Conservation (phyloP, 2,329 filamentous ascomycete species). For the Colletotrichum camelliae region DNA sequence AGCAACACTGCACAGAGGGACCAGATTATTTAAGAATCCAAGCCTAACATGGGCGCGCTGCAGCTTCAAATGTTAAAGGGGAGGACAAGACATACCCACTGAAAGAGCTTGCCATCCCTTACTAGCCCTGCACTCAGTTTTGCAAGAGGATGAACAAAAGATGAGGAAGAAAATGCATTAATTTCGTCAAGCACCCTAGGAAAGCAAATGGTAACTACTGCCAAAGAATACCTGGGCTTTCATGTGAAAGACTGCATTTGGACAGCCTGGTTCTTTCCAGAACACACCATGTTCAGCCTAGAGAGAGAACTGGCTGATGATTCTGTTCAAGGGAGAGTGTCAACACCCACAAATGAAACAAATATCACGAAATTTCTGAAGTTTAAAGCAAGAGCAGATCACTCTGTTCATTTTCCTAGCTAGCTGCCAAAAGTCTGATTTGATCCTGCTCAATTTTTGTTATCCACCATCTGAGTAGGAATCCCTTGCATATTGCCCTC, state of each 20-base stretch:
- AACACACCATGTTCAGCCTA: neutral
- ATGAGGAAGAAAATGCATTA: neutral
- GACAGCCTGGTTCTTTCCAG: neutral
- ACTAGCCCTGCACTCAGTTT: conserved; percentile 22
- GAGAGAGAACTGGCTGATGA: neutral
- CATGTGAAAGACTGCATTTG: neutral
- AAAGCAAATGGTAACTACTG: neutral
- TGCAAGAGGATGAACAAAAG: neutral
- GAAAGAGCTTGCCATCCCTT: neutral
- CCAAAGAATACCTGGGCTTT: neutral
- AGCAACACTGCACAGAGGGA: neutral
- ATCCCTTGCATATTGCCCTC: neutral
- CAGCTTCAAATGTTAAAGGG: neutral
- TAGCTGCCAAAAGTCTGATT: neutral
- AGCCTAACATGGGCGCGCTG: neutral
- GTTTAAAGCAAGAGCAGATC: neutral
- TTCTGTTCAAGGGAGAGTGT: neutral
- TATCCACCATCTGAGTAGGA: neutral
- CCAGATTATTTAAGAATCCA: conserved; percentile 11
- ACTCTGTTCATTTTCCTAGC: neutral
- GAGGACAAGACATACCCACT: neutral
- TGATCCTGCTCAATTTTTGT: neutral
- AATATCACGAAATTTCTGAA: neutral
- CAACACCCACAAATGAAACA: neutral
- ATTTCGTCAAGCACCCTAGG: neutral